Base-by-base conservation (phyloP, 1,284 basidiomycete species). In the Tausonia pullulans region DNA sequence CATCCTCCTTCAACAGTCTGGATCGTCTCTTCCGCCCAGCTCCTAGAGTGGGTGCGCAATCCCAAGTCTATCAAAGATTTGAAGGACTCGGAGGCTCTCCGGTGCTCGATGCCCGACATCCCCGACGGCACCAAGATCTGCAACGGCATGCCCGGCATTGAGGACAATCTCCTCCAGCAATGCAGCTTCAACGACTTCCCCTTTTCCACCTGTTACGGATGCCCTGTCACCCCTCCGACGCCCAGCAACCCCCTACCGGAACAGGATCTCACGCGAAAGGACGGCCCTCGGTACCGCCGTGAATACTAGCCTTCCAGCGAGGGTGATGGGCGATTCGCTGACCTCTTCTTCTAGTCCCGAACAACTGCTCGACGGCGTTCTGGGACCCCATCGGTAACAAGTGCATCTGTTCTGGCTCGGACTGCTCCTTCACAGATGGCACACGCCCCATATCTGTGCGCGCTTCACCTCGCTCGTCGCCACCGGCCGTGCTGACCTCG, bases 151-250 rank as follows among this genome's bases (percentile, higher is more conserved):
- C 83, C 83, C 0, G 74, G 76, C 66, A 86, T 87, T 69, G 81
- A 87, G 73, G 73, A 72, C 0, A 84, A 58, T 4, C 73, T 88
- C 6, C 72, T 87, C 6, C 73, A 77, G 9, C 81, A 82, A 61
- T 89, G 87, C 72, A 73, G 78, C 10, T 88, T 88, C 76, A 68
- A 79, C 5, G 85, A 87, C 71, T 88, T 86, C 78, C 86, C 87
- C 4, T 88, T 87, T 79, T 84, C 78, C 69, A 87, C 85, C 58
- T 89, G 87, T 73, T 89, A 88, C 71, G 87, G 86, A 54, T 89
- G 87, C 74, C 87, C 87, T 0, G 69, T 74, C n/a, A 73, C 73
- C 2, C 71, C 77, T 43, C 84, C 85, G 0, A 81, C 81, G 0
- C 79, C 82, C 1, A 73, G 73, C 27, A 81, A 87, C 71, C 87